Evolutionary conservation across 2,329 filamentous ascomycete species (phyloP), one percentile per base, ranked within the genome.

Genomic region (Epichloe aotearoae): DNA sequence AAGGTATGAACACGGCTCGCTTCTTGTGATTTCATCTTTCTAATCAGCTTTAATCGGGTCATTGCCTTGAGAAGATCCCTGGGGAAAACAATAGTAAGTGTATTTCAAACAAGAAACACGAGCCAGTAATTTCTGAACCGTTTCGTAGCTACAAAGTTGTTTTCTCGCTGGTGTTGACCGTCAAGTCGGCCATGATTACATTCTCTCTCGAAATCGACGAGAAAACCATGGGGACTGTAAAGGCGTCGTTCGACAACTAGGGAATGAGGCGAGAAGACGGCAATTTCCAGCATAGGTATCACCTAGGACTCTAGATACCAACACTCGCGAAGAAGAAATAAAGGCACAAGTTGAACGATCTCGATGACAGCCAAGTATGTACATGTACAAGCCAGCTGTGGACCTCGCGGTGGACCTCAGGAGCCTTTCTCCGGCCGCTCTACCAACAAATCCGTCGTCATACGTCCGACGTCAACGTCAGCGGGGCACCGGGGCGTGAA

Each of bases 101-200:
- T 26, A 7, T 26, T 1, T 1, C 23, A 26, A 26, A 26, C 6
- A 26, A 7, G 2, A 7, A 26, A 26, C 6, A 26, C 6, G 2
- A 26, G 23, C 6, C 6, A 26, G 23, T 7, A 26, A 26, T 26
- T 26, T 7, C 23, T 26, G 0, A 30, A 30, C 8, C 8, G 26
- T 30, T 30, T 10, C 7, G 5, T 19, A 52, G 50, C 6, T 49
- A 46, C n/a, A 5, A 42, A 3, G 4, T 52, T 1, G 0, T 4
- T 8, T 33, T 14, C 14, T 3, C 47, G 6, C 47, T 52, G 14
- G 30, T 52, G 3, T 11, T 52, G 19, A 46, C 42, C 2, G 2
- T 52, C 6, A 30, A 50, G 38, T 52, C 51, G 6, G 51, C 51
- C 19, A 6, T 52, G 1, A 52, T 52, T 38, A 43, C 46, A 4